These are phyloP conservation scores for Solanum sitiens DNA, from an alignment of 257 asterid species.

Conservation along the genomic window DNA sequence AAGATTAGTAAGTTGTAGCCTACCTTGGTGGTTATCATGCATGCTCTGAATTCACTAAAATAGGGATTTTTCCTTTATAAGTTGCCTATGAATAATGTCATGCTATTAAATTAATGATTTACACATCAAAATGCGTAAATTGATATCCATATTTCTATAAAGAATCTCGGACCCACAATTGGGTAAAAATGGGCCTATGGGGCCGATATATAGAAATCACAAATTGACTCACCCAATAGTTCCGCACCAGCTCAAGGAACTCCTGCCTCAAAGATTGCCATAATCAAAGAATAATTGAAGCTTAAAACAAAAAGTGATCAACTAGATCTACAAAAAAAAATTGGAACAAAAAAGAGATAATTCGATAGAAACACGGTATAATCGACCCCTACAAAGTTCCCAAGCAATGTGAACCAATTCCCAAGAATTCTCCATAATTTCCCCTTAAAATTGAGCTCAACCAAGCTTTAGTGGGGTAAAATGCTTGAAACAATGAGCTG, in stretches of 20 bases:
- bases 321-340: too few relatives aligned
- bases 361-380: neutral
- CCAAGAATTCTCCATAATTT: neutral
- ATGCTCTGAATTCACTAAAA: neutral
- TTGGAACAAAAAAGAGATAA: neutral
- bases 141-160: neutral
- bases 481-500: neutral
- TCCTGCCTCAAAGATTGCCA: neutral
- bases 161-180: neutral
- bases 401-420: neutral
- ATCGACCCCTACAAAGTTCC: neutral
- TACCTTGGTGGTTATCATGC: neutral
- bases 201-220: neutral
- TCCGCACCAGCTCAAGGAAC: neutral
- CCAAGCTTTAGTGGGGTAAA: neutral
- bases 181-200: neutral
- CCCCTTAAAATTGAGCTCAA: neutral
- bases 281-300: too few relatives aligned
- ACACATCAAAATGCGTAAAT: neutral
- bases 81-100: neutral
- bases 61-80: too few relatives aligned
- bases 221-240: neutral
- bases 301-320: neutral
- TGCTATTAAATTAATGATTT: neutral
- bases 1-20: neutral